phyloP scores from a whole-genome alignment of 2,329 filamentous ascomycete genomes.

The Phymatotrichopsis omnivora region DNA sequence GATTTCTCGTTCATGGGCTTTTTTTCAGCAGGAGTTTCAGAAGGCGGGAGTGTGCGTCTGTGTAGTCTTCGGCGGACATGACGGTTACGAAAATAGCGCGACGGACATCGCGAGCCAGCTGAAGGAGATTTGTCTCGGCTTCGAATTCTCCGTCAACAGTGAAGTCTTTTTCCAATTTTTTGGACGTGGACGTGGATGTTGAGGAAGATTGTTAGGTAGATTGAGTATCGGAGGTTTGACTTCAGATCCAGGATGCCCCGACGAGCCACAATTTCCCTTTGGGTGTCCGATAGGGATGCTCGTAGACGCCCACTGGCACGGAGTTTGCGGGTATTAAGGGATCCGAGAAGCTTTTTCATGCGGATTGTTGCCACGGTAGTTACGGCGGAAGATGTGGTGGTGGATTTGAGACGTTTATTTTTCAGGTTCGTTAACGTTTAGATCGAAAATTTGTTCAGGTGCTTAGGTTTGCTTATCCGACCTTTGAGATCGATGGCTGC shows the following conservation, averaged over 20 bases:
- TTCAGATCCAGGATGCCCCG: constrained; percentile 73
- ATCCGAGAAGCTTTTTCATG: constrained; percentile 80
- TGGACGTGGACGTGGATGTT: constrained; percentile 3
- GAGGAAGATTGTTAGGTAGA: no score
- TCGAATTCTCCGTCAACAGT: constrained; percentile 41
- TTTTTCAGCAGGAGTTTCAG: constrained; percentile 76
- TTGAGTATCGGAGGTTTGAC: constrained; percentile 19
- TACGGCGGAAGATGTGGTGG: constrained; percentile 59
- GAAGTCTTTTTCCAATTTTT: constrained; percentile 23
- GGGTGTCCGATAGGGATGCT: constrained; percentile 71
- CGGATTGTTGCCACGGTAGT: constrained; percentile 71
- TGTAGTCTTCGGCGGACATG: constrained; percentile 55
- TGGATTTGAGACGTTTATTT: constrained; percentile 80
- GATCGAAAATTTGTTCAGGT: constrained; percentile 93
- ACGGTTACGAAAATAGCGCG: constrained; percentile 89
- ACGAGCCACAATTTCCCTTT: constrained; percentile 98
- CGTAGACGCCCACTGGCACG: constrained; percentile 73
- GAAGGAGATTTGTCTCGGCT: constrained; percentile 51
- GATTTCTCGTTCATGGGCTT: constrained; percentile 74
- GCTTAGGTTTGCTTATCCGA: constrained; percentile 61
- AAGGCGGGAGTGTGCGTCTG: constrained; percentile 71
- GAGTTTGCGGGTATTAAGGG: constrained; percentile 62
- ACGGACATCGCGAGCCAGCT: constrained; percentile 67
- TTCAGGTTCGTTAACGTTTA: constrained; percentile 91
- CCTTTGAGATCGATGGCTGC: constrained; percentile 57